Base-by-base conservation (phyloP, 495 filamentous ascomycete species). In the Daldinia bambusicola region DNA sequence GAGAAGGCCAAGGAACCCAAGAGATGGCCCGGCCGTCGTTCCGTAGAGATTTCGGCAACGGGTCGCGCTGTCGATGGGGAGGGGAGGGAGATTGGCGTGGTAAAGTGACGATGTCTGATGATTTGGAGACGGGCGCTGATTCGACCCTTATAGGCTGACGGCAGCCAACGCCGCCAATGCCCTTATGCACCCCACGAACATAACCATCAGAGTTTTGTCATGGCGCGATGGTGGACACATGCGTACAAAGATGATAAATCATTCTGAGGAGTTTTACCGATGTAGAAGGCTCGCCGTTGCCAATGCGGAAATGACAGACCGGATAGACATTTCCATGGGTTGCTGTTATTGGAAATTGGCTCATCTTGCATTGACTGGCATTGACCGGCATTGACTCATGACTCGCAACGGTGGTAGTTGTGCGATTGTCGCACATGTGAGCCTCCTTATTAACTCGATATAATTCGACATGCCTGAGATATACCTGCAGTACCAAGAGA, bases 121-220 rank as follows among this genome's bases (percentile, higher is more conserved):
- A 65, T 45, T 73, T 69, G 70, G 65, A 73, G 70, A 66, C 18
- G n/a, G 34, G 34, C 4, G 7, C 10, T 20, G 48, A 43, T 50
- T 31, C 34, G 38, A 64, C 31, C 30, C 65, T 66, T 61, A 73
- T 73, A 73, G 70, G 70, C 37, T 58, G 66, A 51, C 34, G 12
- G 60, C 36, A 34, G 41, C 70, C 61, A 64, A 73, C 34, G 56
- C 55, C 48, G 36, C 70, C 61, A 64, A 73, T 13, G 51, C 51
- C 48, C 34, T 43, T 63, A 68, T 68, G 65, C 61, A 73, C 70
- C 70, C 70, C 70, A 73, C 70, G 65, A 73, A 69, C 16, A 61
- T 55, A 53, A 65, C 59, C 66, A 26, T 37, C 50, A 58, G 12
- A 26, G 26, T 52, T 36, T 18, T 36, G 51, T 65, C 37, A 34